Evolutionary conservation across 2,329 filamentous ascomycete species (phyloP).

Genomic region (Talaromyces sp.): DNA sequence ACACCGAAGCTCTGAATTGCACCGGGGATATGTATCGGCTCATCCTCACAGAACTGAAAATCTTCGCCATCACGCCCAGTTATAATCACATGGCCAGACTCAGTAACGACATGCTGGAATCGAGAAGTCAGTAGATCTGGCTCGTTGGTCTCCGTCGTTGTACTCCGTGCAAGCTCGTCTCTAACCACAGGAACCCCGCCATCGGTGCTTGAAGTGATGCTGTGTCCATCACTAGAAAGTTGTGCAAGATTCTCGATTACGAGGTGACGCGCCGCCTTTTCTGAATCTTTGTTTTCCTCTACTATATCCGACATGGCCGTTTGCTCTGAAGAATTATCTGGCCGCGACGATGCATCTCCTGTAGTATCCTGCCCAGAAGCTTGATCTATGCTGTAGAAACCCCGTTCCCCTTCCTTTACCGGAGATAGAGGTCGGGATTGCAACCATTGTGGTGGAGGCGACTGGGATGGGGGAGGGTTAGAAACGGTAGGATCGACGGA

Average conservation of each 20-base stretch:
- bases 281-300: slow-evolving; percentile 13
- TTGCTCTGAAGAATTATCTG: slow-evolving; percentile 3
- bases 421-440: slow-evolving; percentile 14
- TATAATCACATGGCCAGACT: slow-evolving; percentile 76
- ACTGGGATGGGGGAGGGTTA: slow-evolving; percentile 6
- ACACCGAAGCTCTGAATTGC: slow-evolving; percentile 79
- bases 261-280: slow-evolving; percentile 3
- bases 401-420: slow-evolving; percentile 24
- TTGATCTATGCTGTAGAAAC: slow-evolving; percentile 30
- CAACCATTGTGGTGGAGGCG: slow-evolving; percentile 29
- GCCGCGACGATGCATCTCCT: slow-evolving; percentile 9
- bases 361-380: slow-evolving; percentile 24
- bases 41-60: slow-evolving; percentile 80
- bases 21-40: slow-evolving; percentile 83
- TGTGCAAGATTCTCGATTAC: slow-evolving; percentile 22
- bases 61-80: slow-evolving; percentile 70
- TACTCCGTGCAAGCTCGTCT: slow-evolving; percentile 23
- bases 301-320: not conserved
- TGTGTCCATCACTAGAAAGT: slow-evolving; percentile 16
- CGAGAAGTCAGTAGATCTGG: slow-evolving; percentile 63
- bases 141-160: slow-evolving; percentile 41
- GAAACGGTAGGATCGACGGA: slow-evolving; percentile 48
- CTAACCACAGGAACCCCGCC: slow-evolving; percentile 18
- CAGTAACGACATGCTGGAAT: slow-evolving; percentile 73
- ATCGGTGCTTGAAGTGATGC: slow-evolving; percentile 19